phyloP scores from a whole-genome alignment of 2,329 filamentous ascomycete species.

The Aspergillus amoenus region DNA sequence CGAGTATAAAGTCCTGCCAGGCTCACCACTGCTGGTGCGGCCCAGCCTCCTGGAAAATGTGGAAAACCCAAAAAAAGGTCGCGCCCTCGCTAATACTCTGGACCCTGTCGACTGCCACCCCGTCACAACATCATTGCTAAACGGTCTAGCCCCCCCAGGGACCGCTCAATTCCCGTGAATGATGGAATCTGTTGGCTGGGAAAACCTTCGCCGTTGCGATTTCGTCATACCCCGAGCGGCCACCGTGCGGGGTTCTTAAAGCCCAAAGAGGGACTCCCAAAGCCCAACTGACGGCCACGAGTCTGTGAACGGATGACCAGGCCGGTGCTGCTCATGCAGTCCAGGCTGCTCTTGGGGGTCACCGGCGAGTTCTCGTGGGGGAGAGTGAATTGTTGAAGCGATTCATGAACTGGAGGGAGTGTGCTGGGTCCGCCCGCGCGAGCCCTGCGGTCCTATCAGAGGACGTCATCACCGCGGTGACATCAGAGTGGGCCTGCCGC shows the following conservation, averaged over 20 bases:
- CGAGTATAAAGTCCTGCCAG: not conserved
- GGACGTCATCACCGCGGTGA: not conserved
- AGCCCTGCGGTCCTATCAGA: conserved; percentile 11
- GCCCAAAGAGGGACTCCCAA: not conserved
- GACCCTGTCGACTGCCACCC: conserved; percentile 9
- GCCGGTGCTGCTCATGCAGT: too few relatives aligned
- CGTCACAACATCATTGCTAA: conserved; percentile 1
- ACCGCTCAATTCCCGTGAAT: conserved; percentile 7
- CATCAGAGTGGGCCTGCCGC: conserved; percentile 8
- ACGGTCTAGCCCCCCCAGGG: conserved; percentile 11
- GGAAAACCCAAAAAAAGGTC: not conserved
- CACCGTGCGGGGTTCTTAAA: not conserved
- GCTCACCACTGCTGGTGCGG: not conserved
- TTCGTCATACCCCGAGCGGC: conserved; percentile 6
- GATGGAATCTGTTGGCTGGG: not conserved
- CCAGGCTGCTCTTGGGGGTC: too few relatives aligned
- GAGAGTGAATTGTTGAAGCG: conserved; percentile 2
- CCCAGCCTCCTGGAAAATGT: conserved; percentile 11
- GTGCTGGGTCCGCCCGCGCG: not conserved
- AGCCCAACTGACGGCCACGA: not conserved
- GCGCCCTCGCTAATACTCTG: conserved; percentile 6
- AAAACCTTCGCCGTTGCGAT: conserved; percentile 3
- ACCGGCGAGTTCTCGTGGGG: not conserved
- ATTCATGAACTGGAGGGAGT: conserved; percentile 11
- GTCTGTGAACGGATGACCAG: not conserved